Base-by-base conservation (phyloP, 352 stramenopile species). In the Blastocystis sp. region DNA sequence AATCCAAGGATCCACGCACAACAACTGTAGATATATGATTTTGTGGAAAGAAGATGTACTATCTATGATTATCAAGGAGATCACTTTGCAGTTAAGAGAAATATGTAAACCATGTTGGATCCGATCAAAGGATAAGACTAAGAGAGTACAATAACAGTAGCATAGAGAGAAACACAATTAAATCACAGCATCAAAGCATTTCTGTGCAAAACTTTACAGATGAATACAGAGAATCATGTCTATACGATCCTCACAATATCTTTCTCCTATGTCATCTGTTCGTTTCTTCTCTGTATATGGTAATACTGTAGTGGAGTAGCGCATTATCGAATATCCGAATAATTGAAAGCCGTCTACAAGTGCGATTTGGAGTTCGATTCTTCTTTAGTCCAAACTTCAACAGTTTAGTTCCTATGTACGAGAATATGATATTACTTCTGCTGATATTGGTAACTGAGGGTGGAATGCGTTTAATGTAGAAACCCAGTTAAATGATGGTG, bases 331-430 rank as follows among this genome's bases (percentile, higher is more conserved):
- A 45, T 11, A 78, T 55, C 5, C 66, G 66, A 34, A 78, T 78
- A 39, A 53, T 78, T 55, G 66, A 78, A 53, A 78, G 6, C 26
- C 34, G 66, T 24, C 8, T 78, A 7, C 66, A 78, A 78, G 66
- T 78, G 50, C 30, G 24, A 59, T 56, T 18, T 43, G 8, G 13
- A 37, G 7, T 37, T 24, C n/a, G 16, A n/a, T 5, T 13, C 11
- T 62, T 3, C 37, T 78, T 34, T 53, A 78, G 66, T 62, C 66
- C 54, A 78, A 78, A 78, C 39, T 78, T 16, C 66, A 78, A 45
- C 39, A 59, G 13, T 78, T 56, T 45, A 78, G 66, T 53, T 78
- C 66, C 37, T 53, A 37, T 24, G 30, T 78, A 26, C 26, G 66
- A 34, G 39, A 78, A 37, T n/a, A 59, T 34, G 66, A 78, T 24